These are phyloP conservation scores for Celoporthe dispersa DNA, from an alignment of 2,329 filamentous ascomycete genomes.

Conservation along the genomic window DNA sequence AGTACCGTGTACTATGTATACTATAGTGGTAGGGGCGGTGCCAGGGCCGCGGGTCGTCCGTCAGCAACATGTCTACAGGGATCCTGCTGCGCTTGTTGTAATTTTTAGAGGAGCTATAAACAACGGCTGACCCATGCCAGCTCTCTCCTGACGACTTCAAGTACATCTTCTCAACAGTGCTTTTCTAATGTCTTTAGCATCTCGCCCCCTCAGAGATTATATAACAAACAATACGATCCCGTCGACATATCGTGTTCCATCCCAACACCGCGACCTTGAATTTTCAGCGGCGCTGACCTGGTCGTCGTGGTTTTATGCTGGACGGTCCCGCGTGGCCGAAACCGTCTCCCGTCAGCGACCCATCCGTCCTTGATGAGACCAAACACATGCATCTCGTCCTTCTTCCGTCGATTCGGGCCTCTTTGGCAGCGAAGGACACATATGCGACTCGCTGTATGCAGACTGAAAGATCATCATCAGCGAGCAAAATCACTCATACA, in stretches of 20 bases:
- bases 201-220: not conserved
- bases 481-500: not conserved
- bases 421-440: not conserved
- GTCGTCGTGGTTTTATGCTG: not conserved
- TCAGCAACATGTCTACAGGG: not conserved
- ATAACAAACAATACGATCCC: not conserved
- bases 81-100: slow-evolving; percentile 8
- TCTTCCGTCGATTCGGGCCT: not conserved
- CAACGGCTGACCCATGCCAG: not conserved
- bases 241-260: not conserved
- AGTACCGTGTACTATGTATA: not conserved
- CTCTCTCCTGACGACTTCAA: not conserved
- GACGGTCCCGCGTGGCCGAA: not conserved
- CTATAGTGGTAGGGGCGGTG: not conserved
- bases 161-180: not conserved
- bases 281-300: not conserved
- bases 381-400: not conserved
- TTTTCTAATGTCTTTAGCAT: not conserved
- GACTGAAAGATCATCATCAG: not conserved
- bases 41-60: not conserved
- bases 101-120: slow-evolving; percentile 13
- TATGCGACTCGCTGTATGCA: not conserved
- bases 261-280: not conserved
- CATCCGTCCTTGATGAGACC: not conserved
- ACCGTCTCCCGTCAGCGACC: slow-evolving; percentile 4